Conservation (phyloP, 2,329 filamentous ascomycete species). For the Diplodia seriata region DNA sequence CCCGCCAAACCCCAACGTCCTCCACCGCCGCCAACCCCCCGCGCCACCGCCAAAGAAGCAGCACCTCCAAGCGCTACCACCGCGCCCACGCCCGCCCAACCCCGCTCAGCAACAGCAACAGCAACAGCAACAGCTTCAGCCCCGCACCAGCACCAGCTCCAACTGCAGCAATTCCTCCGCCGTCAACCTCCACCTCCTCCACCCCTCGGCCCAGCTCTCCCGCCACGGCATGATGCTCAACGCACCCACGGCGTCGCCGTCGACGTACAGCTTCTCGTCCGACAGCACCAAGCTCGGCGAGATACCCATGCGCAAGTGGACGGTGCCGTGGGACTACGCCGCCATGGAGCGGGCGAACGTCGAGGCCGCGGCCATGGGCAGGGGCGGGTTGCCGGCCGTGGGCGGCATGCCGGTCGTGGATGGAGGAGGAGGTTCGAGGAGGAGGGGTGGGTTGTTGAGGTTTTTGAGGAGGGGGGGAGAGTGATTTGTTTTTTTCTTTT, state of each 20-base stretch:
- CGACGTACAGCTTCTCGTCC: slow-evolving; percentile 53
- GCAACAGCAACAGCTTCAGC: slow-evolving; percentile 27
- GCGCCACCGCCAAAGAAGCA: neutral
- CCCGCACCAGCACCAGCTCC: slow-evolving; percentile 16
- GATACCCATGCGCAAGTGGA: slow-evolving; percentile 56
- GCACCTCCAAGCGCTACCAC: slow-evolving; percentile 14
- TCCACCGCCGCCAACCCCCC: slow-evolving; percentile 33
- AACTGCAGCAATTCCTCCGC: slow-evolving; percentile 25
- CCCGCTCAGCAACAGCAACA: slow-evolving; percentile 18
- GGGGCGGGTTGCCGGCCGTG: slow-evolving; percentile 35
- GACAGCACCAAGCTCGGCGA: slow-evolving; percentile 58
- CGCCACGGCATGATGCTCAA: slow-evolving; percentile 15
- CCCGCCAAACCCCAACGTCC: slow-evolving; percentile 11
- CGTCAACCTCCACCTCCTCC: slow-evolving; percentile 26
- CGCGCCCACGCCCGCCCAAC: slow-evolving; percentile 32
- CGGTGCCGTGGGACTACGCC: slow-evolving; percentile 51
- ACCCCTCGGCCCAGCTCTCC: slow-evolving; percentile 44
- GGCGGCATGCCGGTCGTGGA: neutral
- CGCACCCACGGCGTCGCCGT: slow-evolving; percentile 42
- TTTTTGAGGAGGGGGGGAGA: slow-evolving; percentile 19
- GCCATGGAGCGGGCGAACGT: slow-evolving; percentile 51
- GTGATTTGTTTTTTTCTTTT: neutral
- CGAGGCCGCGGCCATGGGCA: slow-evolving; percentile 42
- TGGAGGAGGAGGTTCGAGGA: neutral
- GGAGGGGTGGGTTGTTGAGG: slow-evolving; percentile 5